Base-by-base conservation (phyloP, 805 yeast genomes). In the Hemisphaericaspora nanyangensis region DNA sequence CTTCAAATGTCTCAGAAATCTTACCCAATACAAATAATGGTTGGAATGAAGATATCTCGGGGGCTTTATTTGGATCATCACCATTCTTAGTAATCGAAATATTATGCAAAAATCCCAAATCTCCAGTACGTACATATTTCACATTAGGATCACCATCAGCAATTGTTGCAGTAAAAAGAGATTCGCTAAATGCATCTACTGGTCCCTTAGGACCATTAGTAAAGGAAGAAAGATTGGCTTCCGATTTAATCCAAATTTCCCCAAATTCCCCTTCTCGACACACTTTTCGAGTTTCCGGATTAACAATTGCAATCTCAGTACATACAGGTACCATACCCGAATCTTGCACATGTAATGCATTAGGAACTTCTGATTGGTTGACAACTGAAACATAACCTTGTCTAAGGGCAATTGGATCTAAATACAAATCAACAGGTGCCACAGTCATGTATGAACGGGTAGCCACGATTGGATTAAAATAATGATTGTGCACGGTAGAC, bases 291-390 rank as follows among this genome's bases (percentile, higher is more conserved):
- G 97, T 91, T 55, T 93, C 97, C 1, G 99, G 99, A 48, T 93
- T 93, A 3, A 93, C 97, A 43, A 93, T 85, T 1, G 95, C 93
- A 25, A 93, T 78, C 54, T 90, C 95, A 0, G 98, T 87, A 55
- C 95, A 86, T 7, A 89, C 90, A 1, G 97, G 95, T 0, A 90
- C 97, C 72, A 91, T 85, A 10, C 99, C 99, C 0, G 95, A 86
- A 54, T 93, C 99, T 54, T 89, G 96, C 7, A 93, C 63, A 40
- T 81, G 82, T 37, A 93, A 64, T 0, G 89, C 87, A 47, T 75
- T 72, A 4, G 85, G 81, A 18, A 72, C 72, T 45, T 79, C 84
- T 4, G 76, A 76, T 8, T 88, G 91, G 49, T 85, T 83, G 5
- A 88, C 90, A 18, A 85, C 73, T 16, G 85, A 79, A 2, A 93